phyloP scores from a whole-genome alignment of 2,329 filamentous ascomycete species.

The Aphanoascus verrucosus region DNA sequence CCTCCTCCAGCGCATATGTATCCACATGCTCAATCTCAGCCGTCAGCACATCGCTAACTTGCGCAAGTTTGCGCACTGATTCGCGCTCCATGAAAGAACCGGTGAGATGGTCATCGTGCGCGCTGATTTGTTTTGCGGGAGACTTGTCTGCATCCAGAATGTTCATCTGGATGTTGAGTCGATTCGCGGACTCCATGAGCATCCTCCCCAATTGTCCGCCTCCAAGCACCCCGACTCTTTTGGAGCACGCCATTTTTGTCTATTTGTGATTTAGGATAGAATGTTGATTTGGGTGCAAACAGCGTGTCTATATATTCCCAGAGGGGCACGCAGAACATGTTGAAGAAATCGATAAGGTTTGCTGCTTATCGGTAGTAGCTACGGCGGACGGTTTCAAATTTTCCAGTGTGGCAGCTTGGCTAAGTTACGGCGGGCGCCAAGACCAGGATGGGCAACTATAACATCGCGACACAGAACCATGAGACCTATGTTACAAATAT shows the following conservation, averaged over 20 bases:
- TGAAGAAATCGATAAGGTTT: too few species aligned
- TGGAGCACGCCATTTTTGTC: slow-evolving; percentile 11
- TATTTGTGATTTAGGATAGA: not conserved
- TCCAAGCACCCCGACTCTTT: slow-evolving; percentile 42
- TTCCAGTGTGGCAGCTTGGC: too few species aligned
- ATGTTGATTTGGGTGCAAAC: too few species aligned
- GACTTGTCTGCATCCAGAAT: slow-evolving; percentile 66
- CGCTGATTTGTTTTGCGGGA: slow-evolving; percentile 77
- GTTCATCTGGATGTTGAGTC: slow-evolving; percentile 66
- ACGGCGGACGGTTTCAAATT: too few species aligned
- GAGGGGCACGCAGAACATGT: too few species aligned
- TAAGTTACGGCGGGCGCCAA: too few species aligned
- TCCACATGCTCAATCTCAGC: slow-evolving; percentile 95
- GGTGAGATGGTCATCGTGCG: slow-evolving; percentile 60
- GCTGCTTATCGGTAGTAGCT: too few species aligned
- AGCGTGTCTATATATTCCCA: too few species aligned
- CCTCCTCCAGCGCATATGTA: slow-evolving; percentile 76
- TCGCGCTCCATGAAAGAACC: slow-evolving; percentile 80
- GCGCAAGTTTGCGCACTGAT: slow-evolving; percentile 69
- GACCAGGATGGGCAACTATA: too few species aligned
- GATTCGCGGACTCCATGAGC: slow-evolving; percentile 78
- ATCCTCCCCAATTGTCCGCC: slow-evolving; percentile 80
- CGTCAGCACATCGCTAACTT: slow-evolving; percentile 67
- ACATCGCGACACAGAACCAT: too few species aligned
- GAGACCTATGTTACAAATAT: too few species aligned